Evolutionary conservation across 139 green algal genomes (phyloP).

Genomic region (Eudorina sp.): DNA sequence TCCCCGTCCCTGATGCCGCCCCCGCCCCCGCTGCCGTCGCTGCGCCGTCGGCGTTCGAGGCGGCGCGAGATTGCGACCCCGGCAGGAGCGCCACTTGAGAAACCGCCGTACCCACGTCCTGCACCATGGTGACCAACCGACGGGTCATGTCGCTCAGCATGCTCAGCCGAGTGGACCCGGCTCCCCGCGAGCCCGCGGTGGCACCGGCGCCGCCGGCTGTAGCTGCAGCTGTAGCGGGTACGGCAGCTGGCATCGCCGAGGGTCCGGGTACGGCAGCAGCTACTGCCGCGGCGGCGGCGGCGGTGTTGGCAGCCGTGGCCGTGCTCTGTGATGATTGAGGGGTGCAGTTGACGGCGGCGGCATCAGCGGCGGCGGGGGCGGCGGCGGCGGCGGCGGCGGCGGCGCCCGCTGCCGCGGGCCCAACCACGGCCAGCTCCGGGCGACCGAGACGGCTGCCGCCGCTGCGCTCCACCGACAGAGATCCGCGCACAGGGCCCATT

Average conservation of each 20-base stretch:
- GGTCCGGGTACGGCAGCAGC: no score
- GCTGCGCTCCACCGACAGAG: not conserved
- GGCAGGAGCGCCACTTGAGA: not conserved
- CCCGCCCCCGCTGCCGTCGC: not conserved
- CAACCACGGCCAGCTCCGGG: not conserved
- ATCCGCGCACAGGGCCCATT: no score
- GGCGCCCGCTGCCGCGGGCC: not conserved
- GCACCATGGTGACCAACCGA: not conserved
- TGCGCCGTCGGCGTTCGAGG: not conserved
- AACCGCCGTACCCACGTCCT: not conserved
- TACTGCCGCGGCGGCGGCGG: no score
- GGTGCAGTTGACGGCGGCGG: no score
- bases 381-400: no score
- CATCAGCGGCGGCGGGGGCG: no score
- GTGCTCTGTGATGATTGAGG: no score
- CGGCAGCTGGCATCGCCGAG: no score
- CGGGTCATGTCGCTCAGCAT: not conserved
- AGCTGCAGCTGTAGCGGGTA: no score
- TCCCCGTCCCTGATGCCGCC: not conserved
- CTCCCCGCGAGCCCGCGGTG: not conserved
- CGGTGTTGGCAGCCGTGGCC: no score
- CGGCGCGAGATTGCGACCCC: no score
- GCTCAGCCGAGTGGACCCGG: not conserved
- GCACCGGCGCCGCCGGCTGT: no score
- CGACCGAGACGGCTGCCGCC: not conserved